Evolutionary conservation across 1,139 yeast genomes (phyloP), one percentile per base, ranked within the genome.

Genomic region (Geotrichum phurueaensis): DNA sequence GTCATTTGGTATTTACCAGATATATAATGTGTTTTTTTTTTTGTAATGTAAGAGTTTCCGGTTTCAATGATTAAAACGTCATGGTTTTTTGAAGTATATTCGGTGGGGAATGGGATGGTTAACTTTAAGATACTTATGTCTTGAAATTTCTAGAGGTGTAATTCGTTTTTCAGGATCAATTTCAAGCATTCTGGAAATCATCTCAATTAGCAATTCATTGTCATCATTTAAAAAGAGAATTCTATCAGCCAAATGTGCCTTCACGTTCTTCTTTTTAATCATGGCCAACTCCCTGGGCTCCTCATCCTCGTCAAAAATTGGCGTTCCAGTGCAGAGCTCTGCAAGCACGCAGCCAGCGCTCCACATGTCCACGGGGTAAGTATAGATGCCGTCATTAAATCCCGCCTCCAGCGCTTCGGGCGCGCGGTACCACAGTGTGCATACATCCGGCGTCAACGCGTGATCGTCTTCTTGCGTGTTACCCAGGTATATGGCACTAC

Each of bases 181-280:
- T 73, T 91, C 97, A 67, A 94, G 79, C 69, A 94, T 78, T 56
- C 87, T 82, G 64, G 84, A 83, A 66, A 94, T 78, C 64, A 94
- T 77, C 68, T 91, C 91, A 69, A 91, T 79, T 15, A 58, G 51
- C 22, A 20, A 48, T 7, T 5, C 27, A 1, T 96, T 95, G 75
- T 86, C 78, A 13, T 85, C 84, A 69, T 94, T 98, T 25, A 7
- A 33, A 50, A 97, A 95, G 68, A 89, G 81, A 92, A 87, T 1
- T 94, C 95, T 0, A 97, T 97, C 98, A 98, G 94, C 7, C 96
- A 86, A 65, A 89, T 81, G 74, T 92, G 97, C 68, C 85, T 88
- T 51, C 98, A 98, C 1, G 98, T 92, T 20, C 98, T 98, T 96
- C 6, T 5, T 25, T 12, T 52, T 31, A 51, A 60, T 60, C 31